These are phyloP conservation scores for Kwoniella sp. DNA, from an alignment of 768 basidiomycete species.

Conservation along the genomic window DNA sequence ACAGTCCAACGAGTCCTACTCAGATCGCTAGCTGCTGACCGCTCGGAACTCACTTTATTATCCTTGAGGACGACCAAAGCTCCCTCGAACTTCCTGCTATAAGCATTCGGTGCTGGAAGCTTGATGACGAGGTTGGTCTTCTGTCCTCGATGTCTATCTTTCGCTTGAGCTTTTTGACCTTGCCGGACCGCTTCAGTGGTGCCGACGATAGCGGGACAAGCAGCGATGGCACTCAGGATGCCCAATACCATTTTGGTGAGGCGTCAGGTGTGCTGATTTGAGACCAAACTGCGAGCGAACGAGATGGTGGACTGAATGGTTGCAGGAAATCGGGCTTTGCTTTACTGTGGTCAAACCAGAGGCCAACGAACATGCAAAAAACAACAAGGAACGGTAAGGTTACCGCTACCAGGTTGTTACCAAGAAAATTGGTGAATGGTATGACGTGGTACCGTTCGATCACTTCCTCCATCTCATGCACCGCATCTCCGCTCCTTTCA, in stretches of 20 bases:
- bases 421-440: no score
- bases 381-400: no score
- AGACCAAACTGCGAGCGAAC: neutral
- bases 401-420: no score
- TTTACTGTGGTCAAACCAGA: no score
- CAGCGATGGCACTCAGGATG: constrained; percentile 20
- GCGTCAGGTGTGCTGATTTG: no score
- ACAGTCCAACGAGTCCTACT: no score
- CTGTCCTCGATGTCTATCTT: constrained; percentile 23
- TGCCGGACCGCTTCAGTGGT: constrained; percentile 23
- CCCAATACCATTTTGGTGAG: constrained; percentile 22
- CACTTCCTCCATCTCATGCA: no score
- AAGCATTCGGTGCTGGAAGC: constrained; percentile 10
- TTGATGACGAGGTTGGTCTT: constrained; percentile 18
- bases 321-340: no score
- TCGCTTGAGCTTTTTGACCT: constrained; percentile 22
- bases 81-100: constrained; percentile 21
- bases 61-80: constrained; percentile 19
- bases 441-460: no score
- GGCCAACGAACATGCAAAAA: no score
- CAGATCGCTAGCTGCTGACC: neutral
- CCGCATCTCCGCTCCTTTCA: no score
- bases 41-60: constrained; percentile 11
- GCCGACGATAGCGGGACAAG: constrained; percentile 23
- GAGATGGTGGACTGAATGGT: no score